A percentile compares a stretch with the other conserved stretches of the same genome.
Evolutionary conservation across 345 rosid species (phyloP).

Genomic region (Gossypium rotundifolium): DNA sequence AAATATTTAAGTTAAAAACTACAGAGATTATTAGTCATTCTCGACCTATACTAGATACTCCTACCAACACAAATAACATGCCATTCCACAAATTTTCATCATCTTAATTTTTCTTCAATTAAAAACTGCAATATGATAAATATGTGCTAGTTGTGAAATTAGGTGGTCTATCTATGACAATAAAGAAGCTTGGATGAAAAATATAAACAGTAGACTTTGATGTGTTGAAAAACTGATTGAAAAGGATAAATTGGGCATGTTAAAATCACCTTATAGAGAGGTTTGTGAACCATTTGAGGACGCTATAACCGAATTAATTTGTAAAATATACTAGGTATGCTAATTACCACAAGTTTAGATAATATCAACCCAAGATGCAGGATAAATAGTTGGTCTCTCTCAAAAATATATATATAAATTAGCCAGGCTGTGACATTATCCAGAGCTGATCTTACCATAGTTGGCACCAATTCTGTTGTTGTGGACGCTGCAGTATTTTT

Average conservation of each 20-base stretch:
- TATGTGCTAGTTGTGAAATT: background rate
- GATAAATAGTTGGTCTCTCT: background rate
- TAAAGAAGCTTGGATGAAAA: background rate
- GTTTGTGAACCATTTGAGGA: background rate
- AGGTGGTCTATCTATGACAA: background rate
- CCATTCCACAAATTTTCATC: background rate
- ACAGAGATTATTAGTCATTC: background rate
- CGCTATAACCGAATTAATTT: background rate
- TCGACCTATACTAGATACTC: background rate
- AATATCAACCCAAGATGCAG: background rate
- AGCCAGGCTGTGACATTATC: background rate
- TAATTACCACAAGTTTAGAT: background rate
- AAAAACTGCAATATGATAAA: background rate
- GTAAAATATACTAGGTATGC: background rate
- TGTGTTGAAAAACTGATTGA: background rate
- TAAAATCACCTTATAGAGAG: background rate
- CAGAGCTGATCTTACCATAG: background rate
- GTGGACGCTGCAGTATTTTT: too few species aligned
- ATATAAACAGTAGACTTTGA: background rate
- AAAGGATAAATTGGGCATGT: background rate
- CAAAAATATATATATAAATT: background rate
- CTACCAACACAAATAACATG: background rate
- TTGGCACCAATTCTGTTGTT: background rate
- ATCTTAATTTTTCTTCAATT: background rate
- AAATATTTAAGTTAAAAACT: background rate